Evolutionary conservation across 208 protist genomes (phyloP), one percentile per base, ranked within the genome.

Genomic region (Polymyxa betae): DNA sequence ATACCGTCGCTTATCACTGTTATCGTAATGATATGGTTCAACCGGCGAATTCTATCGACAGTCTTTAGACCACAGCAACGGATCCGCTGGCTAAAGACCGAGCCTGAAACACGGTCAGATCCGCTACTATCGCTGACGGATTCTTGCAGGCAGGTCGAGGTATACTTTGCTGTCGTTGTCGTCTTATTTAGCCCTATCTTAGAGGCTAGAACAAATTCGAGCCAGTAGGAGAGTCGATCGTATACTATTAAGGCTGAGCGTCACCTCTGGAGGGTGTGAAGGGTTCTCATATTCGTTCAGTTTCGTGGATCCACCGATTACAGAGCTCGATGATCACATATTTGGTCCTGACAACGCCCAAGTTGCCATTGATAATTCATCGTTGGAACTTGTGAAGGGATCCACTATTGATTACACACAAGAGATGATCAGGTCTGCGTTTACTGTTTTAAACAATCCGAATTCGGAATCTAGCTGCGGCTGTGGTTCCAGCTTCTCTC

Each of bases 351-450:
- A 68, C 24, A 88, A 90, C 20, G 92, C 89, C 43, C 45, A 90
- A 0, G 16, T 93, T 0, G 92, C 92, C 20, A 52, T 93, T 12
- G 92, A 93, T 64, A 90, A 87, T 41, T 5, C 45, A 0, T 93
- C 92, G 35, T 64, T 93, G 29, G 90, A 91, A 40, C 72, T 92
- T 20, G 49, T 93, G 24, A 35, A 52, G 5, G 92, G 92, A 16
- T 20, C 92, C 0, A 93, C 92, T 16, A 46, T 93, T 1, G 92
- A 93, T 87, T 93, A 88, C 88, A 88, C 49, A 52, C 44, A 93
- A 29, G 90, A 92, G 16, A 91, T 93, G 78, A 93, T 93, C 43
- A 35, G 66, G 24, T 90, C 90, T 0, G 64, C 60, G 0, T 93
- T 93, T 54, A 52, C 88, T 5, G 88, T 93, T 38, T 0, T 88